Evolutionary conservation across 345 rosid genomes (phyloP).

Genomic region (Hevea brasiliensis): DNA sequence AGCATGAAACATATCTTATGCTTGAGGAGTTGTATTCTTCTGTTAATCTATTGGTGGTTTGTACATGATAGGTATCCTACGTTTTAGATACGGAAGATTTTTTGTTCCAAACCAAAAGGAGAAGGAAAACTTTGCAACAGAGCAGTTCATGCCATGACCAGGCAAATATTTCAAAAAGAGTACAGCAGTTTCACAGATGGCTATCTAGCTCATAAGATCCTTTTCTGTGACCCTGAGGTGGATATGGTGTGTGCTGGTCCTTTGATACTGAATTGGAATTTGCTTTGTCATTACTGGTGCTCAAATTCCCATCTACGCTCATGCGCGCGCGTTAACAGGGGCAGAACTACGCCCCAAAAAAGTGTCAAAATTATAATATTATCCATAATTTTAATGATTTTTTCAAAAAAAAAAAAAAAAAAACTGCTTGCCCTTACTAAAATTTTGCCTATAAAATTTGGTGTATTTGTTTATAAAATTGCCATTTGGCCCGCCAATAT

Average conservation of each 20-base stretch:
- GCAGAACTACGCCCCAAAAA: no score
- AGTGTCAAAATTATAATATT: no score
- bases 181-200: conserved; percentile 51
- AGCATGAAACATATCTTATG: background rate
- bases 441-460: no score
- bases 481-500: no score
- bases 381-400: no score
- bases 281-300: background rate
- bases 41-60: conserved; percentile 13
- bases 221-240: background rate
- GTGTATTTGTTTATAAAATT: no score
- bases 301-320: background rate
- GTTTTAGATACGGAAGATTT: conserved; percentile 92
- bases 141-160: conserved; percentile 31
- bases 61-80: conserved; percentile 66
- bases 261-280: background rate
- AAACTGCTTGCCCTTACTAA: no score
- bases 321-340: no score
- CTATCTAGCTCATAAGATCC: conserved; percentile 32
- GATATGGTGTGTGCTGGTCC: conserved; percentile 7
- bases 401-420: no score
- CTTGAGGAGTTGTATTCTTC: background rate
- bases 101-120: conserved; percentile 51
- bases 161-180: conserved; percentile 31
- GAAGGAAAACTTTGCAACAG: conserved; percentile 29